These are phyloP conservation scores for Diplodia sapinea DNA, from an alignment of 2,329 filamentous ascomycete genomes.

Conservation along the genomic window DNA sequence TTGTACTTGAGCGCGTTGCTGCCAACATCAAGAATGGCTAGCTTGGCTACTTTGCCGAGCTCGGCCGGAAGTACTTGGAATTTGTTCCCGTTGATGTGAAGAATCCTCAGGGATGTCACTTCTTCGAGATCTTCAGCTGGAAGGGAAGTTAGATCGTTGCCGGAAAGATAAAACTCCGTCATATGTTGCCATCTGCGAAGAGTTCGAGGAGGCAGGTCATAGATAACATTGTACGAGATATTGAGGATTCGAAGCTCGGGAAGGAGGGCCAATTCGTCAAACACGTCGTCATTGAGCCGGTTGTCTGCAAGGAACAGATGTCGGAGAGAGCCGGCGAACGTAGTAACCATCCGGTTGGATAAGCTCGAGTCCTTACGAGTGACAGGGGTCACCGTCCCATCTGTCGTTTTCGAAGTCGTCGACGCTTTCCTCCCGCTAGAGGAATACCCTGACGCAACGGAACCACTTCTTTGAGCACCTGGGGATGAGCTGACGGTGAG, in stretches of 20 bases:
- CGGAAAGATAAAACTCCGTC: conserved; percentile 90
- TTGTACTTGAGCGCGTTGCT: conserved; percentile 98
- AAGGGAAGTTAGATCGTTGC: conserved; percentile 89
- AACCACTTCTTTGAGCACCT: conserved; percentile 72
- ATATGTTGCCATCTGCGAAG: conserved; percentile 90
- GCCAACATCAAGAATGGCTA: conserved; percentile 90
- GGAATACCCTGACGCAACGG: conserved; percentile 79
- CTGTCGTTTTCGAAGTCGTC: conserved; percentile 70
- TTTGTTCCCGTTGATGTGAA: conserved; percentile 97
- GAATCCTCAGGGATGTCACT: conserved; percentile 80
- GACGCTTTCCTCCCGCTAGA: conserved; percentile 86
- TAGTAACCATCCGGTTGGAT: conserved; percentile 78
- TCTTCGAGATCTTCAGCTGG: conserved; percentile 95
- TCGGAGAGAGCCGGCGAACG: conserved; percentile 84
- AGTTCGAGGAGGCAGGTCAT: conserved; percentile 86
- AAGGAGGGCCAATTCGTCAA: conserved; percentile 84
- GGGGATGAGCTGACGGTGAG: conserved; percentile 79
- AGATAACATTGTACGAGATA: conserved; percentile 91
- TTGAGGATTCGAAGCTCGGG: conserved; percentile 87
- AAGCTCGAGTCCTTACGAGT: conserved; percentile 87
- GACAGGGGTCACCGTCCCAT: conserved; percentile 63
- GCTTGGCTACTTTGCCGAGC: conserved; percentile 89
- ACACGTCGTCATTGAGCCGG: conserved; percentile 90
- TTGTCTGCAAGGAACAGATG: conserved; percentile 93
- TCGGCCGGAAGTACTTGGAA: conserved; percentile 97